These are phyloP conservation scores for Volvox reticuliferus DNA, from an alignment of 139 green algal genomes.

Conservation along the genomic window DNA sequence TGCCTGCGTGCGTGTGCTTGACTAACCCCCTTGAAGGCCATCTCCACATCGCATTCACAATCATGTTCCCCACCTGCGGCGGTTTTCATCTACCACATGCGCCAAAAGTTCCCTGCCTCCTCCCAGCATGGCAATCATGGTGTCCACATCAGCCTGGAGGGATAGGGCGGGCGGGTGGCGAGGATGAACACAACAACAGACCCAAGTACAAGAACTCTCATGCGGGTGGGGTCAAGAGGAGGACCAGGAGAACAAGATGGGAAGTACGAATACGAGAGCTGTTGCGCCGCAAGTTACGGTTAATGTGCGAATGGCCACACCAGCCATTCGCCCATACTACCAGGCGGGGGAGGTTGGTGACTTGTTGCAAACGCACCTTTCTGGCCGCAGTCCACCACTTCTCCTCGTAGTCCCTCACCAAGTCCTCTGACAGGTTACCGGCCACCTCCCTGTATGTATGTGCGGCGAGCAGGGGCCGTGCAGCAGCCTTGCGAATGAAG, in stretches of 20 bases:
- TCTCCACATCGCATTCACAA: too few relatives aligned
- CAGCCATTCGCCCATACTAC: too few relatives aligned
- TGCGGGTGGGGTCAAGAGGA: too few relatives aligned
- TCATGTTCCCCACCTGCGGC: constrained; percentile 68
- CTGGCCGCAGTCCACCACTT: constrained; percentile 84
- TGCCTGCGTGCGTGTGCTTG: too few relatives aligned
- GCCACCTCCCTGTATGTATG: constrained; percentile 72
- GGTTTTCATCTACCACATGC: constrained; percentile 78
- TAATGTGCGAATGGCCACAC: neutral
- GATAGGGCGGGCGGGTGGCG: neutral
- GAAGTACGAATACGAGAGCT: neutral
- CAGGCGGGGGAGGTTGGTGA: too few relatives aligned
- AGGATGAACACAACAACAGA: too few relatives aligned
- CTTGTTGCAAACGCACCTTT: constrained; percentile 65
- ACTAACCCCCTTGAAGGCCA: too few relatives aligned
- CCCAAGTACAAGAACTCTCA: too few relatives aligned
- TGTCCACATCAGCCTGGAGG: constrained; percentile 76
- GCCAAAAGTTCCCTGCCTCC: constrained; percentile 72
- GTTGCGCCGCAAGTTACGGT: too few relatives aligned
- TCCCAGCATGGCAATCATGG: constrained; percentile 73
- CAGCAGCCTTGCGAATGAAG: too few relatives aligned
- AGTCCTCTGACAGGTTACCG: constrained; percentile 85
- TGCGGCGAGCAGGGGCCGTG: too few relatives aligned
- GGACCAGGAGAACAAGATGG: neutral
- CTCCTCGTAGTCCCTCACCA: constrained; percentile 88